Evolutionary conservation across 2,329 filamentous ascomycete species (phyloP), one percentile per base, ranked within the genome.

Genomic region (Xylariaceae sp.): DNA sequence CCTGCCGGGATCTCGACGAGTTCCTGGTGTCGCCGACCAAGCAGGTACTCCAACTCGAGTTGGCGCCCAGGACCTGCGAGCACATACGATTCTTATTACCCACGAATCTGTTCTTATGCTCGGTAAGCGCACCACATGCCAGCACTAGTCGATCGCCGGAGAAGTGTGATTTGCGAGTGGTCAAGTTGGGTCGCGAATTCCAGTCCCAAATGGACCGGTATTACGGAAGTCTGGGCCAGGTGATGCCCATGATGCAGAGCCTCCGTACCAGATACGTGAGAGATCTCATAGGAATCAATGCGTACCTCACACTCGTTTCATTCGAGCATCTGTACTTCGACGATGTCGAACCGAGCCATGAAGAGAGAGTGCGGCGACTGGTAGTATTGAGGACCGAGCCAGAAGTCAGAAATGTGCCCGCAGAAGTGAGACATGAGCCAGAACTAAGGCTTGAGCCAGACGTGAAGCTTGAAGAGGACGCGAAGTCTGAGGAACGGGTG

Each of bases 1-100:
- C 55, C 34, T 61, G 59, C 49, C 3, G 23, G 18, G 56, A 58
- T 13, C 56, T 61, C 11, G 52, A 61, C 42, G 35, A 10, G 3
- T 61, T 61, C 42, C 53, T 61, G 1, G 42, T 23, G 6, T 58
- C 55, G 3, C n/a, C 23, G 17, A 23, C 7, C 2, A 18, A 55
- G 37, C 5, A 34, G 23, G 48, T 52, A 39, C 15, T 2, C 2
- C 9, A 34, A 47, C 44, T 56, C 11, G 13, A 11, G 1, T 55
- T 55, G 45, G 59, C 49, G 1, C 39, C 42, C 1, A 30, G 8
- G 13, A 51, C 53, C 15, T 50, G 15, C 44, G 3, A 23, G 13
- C 59, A 61, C 51, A 13, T 59, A 15, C 4, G 35, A 42, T 39
- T n/a, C 3, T 53, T 10, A 39, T 17, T 62, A 18, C 60, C 57